phyloP scores from a whole-genome alignment of 108 stramenopile genomes.

The Conticribra guillardii region DNA sequence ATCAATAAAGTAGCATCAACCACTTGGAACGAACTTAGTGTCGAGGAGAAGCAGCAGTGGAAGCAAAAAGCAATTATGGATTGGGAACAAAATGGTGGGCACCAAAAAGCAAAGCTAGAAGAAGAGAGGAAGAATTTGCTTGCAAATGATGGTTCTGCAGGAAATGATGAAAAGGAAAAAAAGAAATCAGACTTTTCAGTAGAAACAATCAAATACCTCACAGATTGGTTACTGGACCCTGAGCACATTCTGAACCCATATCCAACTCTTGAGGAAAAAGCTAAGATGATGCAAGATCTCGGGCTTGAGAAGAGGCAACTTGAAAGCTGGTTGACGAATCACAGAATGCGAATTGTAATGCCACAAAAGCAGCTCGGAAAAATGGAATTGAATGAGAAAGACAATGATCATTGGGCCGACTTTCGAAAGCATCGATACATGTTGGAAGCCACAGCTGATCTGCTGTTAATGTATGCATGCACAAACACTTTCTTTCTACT shows the following conservation, averaged over 20 bases:
- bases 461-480: constrained; percentile 80
- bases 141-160: neutral
- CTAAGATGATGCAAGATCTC: constrained; percentile 29
- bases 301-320: constrained; percentile 37
- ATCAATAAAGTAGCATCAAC: constrained; percentile 63
- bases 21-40: constrained; percentile 62
- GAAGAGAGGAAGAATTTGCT: constrained; percentile 32
- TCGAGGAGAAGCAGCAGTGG: constrained; percentile 67
- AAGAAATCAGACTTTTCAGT: constrained; percentile 30
- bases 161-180: constrained; percentile 11
- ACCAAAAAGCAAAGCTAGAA: constrained; percentile 47
- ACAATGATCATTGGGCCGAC: constrained; percentile 28
- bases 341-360: constrained; percentile 26
- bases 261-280: constrained; percentile 44
- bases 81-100: constrained; percentile 65
- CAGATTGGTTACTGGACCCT: constrained; percentile 41
- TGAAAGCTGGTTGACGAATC: constrained; percentile 41
- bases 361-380: constrained; percentile 25
- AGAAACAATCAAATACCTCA: constrained; percentile 40
- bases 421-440: constrained; percentile 66
- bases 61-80: constrained; percentile 63
- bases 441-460: constrained; percentile 83
- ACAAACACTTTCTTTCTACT: constrained; percentile 81
- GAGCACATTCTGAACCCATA: constrained; percentile 46
- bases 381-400: constrained; percentile 36